Base-by-base conservation (phyloP, 768 basidiomycete species). In the Boletus barrowsii region DNA sequence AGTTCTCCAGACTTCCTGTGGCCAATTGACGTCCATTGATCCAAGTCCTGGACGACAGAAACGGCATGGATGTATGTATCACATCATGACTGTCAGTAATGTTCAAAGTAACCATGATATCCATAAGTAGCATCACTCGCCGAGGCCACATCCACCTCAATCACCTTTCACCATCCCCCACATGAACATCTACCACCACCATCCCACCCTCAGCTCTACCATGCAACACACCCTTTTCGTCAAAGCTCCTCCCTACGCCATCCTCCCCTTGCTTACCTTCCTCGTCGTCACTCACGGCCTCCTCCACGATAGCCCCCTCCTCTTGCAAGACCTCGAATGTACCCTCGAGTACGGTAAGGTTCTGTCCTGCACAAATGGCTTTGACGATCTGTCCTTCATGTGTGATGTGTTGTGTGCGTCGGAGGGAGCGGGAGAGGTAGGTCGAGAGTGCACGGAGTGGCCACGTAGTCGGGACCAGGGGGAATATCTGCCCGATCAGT, bases 311-410 rank as follows among this genome's bases (percentile, higher is more conserved):
- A 43, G 82, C 84, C 8, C 86, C 88, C 59, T 83, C 79, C 47
- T 86, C 84, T 48, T 79, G 78, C 18, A 87, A 65, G 49, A 78
- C 67, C 5, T 75, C 65, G 76, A 83, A 89, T 24, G 84, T 76
- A 26, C 69, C 69, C 48, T 89, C 86, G 48, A 81, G 78, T 22
- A 85, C 85, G 55, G 84, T 82, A 33, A 92, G 78, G 63, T 95
- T 95, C 68, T 94, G 87, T 3, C 86, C 89, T 10, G 83, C 79
- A 58, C 83, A 82, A 53, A 96, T 78, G 17, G 83, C 83, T 69
- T 90, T 95, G 53, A 94, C 68, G 48, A 96, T 86, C 65, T 83
- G 79, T 7, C 82, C 83, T 67, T 93, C 88, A 43, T 86, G 83
- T 20, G 74, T 71, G 13, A 77, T 72, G 63, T 96, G 93, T 22